Evolutionary conservation across 805 yeast species (phyloP).

Genomic region (Komagataella ulmi): DNA sequence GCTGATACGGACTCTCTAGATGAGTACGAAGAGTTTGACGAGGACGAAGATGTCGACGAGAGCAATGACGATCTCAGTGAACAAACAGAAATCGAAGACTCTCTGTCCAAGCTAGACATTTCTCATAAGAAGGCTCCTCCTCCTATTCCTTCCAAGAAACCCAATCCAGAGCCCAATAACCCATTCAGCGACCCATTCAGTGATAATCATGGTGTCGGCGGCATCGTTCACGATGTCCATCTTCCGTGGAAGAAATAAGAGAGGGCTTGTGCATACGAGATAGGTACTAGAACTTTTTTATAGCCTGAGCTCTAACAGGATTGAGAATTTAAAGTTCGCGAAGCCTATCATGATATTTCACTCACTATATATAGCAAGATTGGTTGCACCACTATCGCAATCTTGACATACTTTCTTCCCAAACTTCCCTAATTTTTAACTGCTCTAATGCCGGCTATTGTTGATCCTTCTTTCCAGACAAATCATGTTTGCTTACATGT

Average conservation of each 20-base stretch:
- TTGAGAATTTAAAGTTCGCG: background rate
- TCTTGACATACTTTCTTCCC: background rate
- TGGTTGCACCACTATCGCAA: background rate
- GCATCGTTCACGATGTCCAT: background rate
- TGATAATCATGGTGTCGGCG: background rate
- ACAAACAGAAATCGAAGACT: background rate
- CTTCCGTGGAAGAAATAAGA: background rate
- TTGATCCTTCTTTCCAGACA: slow-evolving; percentile 25
- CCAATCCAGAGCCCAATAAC: background rate
- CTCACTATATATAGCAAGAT: background rate
- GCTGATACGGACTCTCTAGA: slow-evolving; percentile 14
- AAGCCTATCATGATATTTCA: background rate
- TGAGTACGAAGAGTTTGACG: slow-evolving; percentile 27
- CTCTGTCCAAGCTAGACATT: background rate
- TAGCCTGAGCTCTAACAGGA: background rate
- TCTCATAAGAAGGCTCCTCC: background rate
- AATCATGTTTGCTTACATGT: slow-evolving; percentile 75
- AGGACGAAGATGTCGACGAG: slow-evolving; percentile 19
- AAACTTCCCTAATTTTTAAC: background rate
- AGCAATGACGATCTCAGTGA: background rate
- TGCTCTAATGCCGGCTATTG: slow-evolving; percentile 1
- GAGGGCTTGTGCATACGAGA: background rate
- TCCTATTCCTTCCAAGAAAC: background rate
- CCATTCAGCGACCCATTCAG: background rate
- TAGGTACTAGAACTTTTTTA: background rate